A percentile compares a stretch with the other conserved stretches of the same genome.
Conservation (phyloP, 495 filamentous ascomycete species). For the Penicillium egyptiacum region DNA sequence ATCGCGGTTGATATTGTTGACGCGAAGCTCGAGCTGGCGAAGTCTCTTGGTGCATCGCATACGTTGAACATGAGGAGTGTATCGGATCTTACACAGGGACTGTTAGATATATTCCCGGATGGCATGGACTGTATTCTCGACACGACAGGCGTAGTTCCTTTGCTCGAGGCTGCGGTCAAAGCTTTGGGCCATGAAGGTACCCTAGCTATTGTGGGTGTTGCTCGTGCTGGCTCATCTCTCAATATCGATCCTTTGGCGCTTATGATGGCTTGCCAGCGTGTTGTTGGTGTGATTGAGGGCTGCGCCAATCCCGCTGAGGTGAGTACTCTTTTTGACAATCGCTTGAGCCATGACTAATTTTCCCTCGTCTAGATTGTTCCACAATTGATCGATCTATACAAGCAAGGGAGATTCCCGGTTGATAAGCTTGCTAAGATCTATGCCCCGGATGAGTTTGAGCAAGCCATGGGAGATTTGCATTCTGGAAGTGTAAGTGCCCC, state of each 20-base stretch:
- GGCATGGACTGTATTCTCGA: slow-evolving; percentile 44
- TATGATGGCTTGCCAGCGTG: slow-evolving; percentile 29
- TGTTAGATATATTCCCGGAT: slow-evolving; percentile 28
- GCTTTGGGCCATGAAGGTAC: slow-evolving; percentile 37
- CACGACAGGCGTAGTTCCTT: slow-evolving; percentile 37
- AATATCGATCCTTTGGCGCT: slow-evolving; percentile 28
- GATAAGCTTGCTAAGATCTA: slow-evolving; percentile 39
- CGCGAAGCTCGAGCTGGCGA: slow-evolving; percentile 40
- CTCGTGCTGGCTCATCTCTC: slow-evolving; percentile 34
- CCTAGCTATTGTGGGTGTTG: slow-evolving; percentile 45
- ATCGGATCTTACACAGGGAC: slow-evolving; percentile 25
- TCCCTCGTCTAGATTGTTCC: slow-evolving; percentile 25
- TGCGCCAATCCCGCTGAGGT: slow-evolving; percentile 28
- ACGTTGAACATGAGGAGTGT: slow-evolving; percentile 34
- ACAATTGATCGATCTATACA: slow-evolving; percentile 38
- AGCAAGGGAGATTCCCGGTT: slow-evolving; percentile 44
- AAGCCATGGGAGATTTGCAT: slow-evolving; percentile 38
- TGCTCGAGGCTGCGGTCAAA: slow-evolving; percentile 35
- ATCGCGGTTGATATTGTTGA: slow-evolving; percentile 48
- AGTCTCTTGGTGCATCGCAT: slow-evolving; percentile 44
- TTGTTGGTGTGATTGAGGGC: slow-evolving; percentile 35
- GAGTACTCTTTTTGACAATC: slow-evolving; percentile 4
- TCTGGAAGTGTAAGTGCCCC: slow-evolving; percentile 23
- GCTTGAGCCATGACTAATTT: slow-evolving; percentile 1
- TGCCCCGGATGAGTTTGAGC: slow-evolving; percentile 24